These are phyloP conservation scores for Heliocybe sulcata DNA, from an alignment of 1,284 basidiomycete genomes.

Conservation along the genomic window DNA sequence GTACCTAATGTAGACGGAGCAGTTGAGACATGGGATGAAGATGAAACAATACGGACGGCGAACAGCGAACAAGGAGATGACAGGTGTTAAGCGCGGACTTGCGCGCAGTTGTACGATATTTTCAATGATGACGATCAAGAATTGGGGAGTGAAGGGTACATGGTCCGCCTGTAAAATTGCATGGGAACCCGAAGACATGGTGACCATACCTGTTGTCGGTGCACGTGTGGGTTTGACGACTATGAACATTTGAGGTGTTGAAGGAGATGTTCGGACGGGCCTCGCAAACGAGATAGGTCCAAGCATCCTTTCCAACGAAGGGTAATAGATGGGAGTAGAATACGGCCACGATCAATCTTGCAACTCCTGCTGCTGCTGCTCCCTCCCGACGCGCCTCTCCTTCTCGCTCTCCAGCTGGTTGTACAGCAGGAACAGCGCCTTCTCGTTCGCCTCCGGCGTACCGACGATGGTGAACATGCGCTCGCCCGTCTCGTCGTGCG, in stretches of 20 bases:
- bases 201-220: not conserved
- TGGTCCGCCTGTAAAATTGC: not conserved
- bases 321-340: not conserved
- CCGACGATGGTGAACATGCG: slow-evolving; percentile 99
- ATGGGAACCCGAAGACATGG: not conserved
- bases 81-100: not conserved
- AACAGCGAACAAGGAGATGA: not conserved
- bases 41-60: not conserved
- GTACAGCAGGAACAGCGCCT: slow-evolving; percentile 95
- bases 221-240: not conserved
- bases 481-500: slow-evolving; percentile 97
- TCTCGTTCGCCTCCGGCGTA: slow-evolving; percentile 93
- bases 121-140: not conserved
- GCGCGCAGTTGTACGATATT: not conserved
- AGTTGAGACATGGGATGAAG: not conserved
- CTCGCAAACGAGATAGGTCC: not conserved
- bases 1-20: not conserved
- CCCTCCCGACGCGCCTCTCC: slow-evolving; percentile 80
- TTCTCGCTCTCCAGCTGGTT: slow-evolving; percentile 96
- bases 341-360: not conserved
- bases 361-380: slow-evolving; percentile 51
- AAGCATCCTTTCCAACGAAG: not conserved
- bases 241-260: not conserved
- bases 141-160: not conserved
- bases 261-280: not conserved